A percentile compares a stretch with the other conserved stretches of the same genome.
Conservation (phyloP, 805 yeast species). For the Candida suzukii region DNA sequence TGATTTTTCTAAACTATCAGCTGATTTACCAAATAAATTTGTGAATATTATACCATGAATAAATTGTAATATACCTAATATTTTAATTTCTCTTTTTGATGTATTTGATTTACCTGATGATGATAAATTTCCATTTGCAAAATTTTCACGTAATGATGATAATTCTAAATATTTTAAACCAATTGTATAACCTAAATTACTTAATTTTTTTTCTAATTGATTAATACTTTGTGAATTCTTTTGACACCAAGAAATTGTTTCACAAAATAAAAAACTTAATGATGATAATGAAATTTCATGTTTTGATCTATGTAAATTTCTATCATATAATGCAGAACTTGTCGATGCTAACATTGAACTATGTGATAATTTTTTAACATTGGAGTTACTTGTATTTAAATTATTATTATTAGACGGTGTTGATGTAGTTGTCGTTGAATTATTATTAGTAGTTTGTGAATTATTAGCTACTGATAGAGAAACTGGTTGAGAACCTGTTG, state of each 20-base stretch:
- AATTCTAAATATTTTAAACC: conserved; percentile 70
- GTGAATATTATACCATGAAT: conserved; percentile 71
- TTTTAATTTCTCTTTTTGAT: conserved; percentile 54
- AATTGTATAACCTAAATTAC: conserved; percentile 68
- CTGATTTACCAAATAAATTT: conserved; percentile 65
- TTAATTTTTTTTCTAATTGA: conserved; percentile 54
- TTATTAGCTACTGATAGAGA: conserved; percentile 1
- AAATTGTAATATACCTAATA: conserved; percentile 72
- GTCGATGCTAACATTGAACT: not conserved
- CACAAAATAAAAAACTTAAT: conserved; percentile 62
- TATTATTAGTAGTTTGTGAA: not conserved
- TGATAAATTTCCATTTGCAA: conserved; percentile 24
- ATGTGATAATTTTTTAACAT: not conserved
- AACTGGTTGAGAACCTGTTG: conserved; percentile 16
- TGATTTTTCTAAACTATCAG: conserved; percentile 36
- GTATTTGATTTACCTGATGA: conserved; percentile 57
- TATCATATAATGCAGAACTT: conserved; percentile 48
- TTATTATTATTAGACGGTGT: not conserved
- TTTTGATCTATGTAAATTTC: conserved; percentile 56
- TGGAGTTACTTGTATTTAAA: too few relatives aligned
- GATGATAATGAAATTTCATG: conserved; percentile 64
- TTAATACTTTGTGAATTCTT: conserved; percentile 57
- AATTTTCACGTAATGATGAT: conserved; percentile 60
- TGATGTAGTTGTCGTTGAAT: not conserved
- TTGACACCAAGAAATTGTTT: conserved; percentile 61